Base-by-base conservation (phyloP, 495 filamentous ascomycete species). In the Staphylotrichum tortipilum region DNA sequence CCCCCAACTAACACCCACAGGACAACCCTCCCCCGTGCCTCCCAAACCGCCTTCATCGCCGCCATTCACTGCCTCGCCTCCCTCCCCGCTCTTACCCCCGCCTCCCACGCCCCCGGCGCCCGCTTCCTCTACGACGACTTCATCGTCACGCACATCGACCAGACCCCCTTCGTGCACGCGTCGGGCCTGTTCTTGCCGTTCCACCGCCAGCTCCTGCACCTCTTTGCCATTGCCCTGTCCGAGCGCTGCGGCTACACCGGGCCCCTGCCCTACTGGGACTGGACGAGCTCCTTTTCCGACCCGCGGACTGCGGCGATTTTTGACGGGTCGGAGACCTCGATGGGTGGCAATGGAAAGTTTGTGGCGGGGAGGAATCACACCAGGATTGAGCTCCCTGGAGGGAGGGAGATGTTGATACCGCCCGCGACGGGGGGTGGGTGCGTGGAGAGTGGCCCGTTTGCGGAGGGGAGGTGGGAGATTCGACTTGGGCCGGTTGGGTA, bases 221-320 rank as follows among this genome's bases (percentile, higher is more conserved):
- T 69, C 8, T 84, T 79, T 54, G 83, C 84, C 54, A 66, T 76
- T 47, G 78, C 79, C 1, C 68, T 87, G 8, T 70, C 76, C 31
- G 69, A 78, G 11, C 79, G 85, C 56, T 86, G 84, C 60, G 81
- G 79, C 31, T 87, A 84, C 57, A 73, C 59, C 3, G 80, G 80
- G 7, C 45, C 55, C 21, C 54, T 59, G 22, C 57, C 55, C 14
- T 83, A 80, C 65, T 82, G 78, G 79, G 72, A 83, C 60, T 82
- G 78, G 76, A 57, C 69, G 3, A 67, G 71, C 11, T 68, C 69
- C 37, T 68, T 65, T 9, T 23, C 61, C 1, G 65, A 70, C 44
- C 70, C 79, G 38, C 57, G 66, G 10, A 57, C 62, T 29, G 81
- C 76, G 18, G 63, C 71, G 19, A 61, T 84, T 24, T 82, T 83